Percentiles rank a stretch among this genome's conserved stretches.
These are phyloP conservation scores for Bipolaris zeicola DNA, from an alignment of 2,329 filamentous ascomycete genomes.

Conservation along the genomic window DNA sequence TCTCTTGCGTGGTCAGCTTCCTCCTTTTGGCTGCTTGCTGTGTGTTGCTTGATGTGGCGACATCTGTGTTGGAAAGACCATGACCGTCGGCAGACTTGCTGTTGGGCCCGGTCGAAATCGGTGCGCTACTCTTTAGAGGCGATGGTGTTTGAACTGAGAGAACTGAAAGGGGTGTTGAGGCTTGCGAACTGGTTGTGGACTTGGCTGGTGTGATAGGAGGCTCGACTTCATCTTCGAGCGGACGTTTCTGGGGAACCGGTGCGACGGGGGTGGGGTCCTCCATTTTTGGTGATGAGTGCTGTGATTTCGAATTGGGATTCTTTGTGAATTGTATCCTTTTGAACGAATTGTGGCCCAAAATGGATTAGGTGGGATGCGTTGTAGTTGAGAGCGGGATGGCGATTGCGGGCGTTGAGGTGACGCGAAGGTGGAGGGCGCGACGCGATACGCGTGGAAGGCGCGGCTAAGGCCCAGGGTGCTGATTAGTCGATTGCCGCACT, in stretches of 20 bases:
- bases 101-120: constrained; percentile 19
- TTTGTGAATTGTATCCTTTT: constrained; percentile 1
- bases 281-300: constrained; percentile 26
- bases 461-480: constrained; percentile 9
- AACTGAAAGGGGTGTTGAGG: constrained; percentile 40
- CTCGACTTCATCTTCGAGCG: constrained; percentile 38
- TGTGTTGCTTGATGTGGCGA: constrained; percentile 7
- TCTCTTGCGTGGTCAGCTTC: constrained; percentile 52
- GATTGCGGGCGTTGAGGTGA: constrained; percentile 20
- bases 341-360: background rate
- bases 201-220: constrained; percentile 35
- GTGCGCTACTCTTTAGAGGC: constrained; percentile 24
- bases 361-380: constrained; percentile 2
- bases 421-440: constrained; percentile 34
- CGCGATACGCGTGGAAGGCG: constrained; percentile 30
- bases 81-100: constrained; percentile 23
- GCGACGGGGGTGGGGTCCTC: constrained; percentile 30
- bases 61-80: background rate
- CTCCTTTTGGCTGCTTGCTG: constrained; percentile 49
- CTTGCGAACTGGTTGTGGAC: constrained; percentile 26
- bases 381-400: constrained; percentile 15
- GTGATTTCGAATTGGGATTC: background rate
- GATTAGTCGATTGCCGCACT: constrained; percentile 7
- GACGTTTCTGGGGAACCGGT: constrained; percentile 39
- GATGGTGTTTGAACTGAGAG: constrained; percentile 44